A percentile compares a stretch with the other conserved stretches of the same genome.
These are phyloP conservation scores for Pythium pyrilobum DNA, from an alignment of 352 stramenopile genomes.

Conservation along the genomic window DNA sequence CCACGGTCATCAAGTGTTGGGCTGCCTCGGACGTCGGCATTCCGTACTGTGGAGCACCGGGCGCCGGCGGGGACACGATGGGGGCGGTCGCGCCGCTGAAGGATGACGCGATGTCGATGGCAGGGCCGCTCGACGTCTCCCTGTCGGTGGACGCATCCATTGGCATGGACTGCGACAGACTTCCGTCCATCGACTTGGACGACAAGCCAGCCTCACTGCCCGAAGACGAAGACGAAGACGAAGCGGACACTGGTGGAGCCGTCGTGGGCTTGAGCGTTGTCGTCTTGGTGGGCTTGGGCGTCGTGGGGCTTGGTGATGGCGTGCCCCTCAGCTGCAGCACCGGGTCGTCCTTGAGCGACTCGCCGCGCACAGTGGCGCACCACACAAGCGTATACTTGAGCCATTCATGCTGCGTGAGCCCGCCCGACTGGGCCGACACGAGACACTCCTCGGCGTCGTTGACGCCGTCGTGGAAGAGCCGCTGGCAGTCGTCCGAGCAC, in stretches of 20 bases:
- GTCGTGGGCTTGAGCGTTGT: neutral
- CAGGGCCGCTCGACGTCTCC: no score
- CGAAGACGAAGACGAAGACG: neutral
- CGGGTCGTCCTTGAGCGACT: slow-evolving; percentile 5
- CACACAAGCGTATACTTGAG: slow-evolving; percentile 17
- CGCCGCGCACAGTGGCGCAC: slow-evolving; percentile 6
- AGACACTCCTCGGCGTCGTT: slow-evolving; percentile 11
- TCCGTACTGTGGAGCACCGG: no score
- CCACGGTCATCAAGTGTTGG: no score
- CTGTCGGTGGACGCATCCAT: no score
- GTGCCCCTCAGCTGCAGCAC: slow-evolving; percentile 4
- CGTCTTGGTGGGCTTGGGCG: slow-evolving; percentile 9
- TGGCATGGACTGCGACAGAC: neutral
- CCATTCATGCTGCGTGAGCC: slow-evolving; percentile 14
- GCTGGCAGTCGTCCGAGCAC: slow-evolving; percentile 8
- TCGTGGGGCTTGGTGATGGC: neutral
- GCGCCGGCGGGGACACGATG: no score
- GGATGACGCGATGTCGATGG: no score
- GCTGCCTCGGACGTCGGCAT: no score
- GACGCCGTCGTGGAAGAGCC: slow-evolving; percentile 9
- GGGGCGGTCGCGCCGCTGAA: no score
- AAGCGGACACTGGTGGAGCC: neutral
- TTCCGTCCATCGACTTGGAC: neutral
- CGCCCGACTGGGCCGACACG: slow-evolving; percentile 6
- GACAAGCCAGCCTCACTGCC: no score